Base-by-base conservation (phyloP, 108 stramenopile species). In the Epithemia pelagica region DNA sequence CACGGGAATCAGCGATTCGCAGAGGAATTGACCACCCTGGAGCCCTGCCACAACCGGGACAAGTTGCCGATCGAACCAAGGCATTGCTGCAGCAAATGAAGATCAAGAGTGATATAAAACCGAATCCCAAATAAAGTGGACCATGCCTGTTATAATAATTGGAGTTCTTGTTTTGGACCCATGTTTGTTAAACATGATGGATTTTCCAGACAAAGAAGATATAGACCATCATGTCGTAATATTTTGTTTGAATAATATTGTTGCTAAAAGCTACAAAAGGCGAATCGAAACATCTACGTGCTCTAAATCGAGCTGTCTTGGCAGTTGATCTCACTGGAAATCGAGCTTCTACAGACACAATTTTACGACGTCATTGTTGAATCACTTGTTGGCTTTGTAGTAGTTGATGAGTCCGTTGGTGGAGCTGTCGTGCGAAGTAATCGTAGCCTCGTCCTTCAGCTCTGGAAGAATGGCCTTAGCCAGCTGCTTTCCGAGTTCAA, bases 401-500 rank as follows among this genome's bases (percentile, higher is more conserved):
- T 85, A 85, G 70, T 91, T 91, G 62, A 91, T 91, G 68, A 91
- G 78, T 2, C 90, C 90, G 65, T 91, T 91, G 30, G 90, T 91
- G 19, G 90, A 91, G 62, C 81, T 84, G 56, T 91, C 90, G 62
- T 91, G 90, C 31, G 85, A 77, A 0, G 72, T 70, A 18, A 91
- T 77, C 18, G 82, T 70, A 5, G 33, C 83, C 2, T 28, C 28
- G 29, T 67, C 74, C 3, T 59, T 58, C 60, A 91, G 70, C 70
- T 91, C 90, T n/a, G 90, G 90, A 15, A 87, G 71, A 61, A 87
- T 91, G 27, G 66, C 79, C 82, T 83, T 91, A 31, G 98, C 98
- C 54, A 97, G 83, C 57, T 82, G 89, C 89, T 99, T 97, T 46
- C 98, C 98, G 52, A 99, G 92, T 84, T 96, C 91, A 23, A 97